Conservation (phyloP, 2,329 filamentous ascomycete species). For the Shiraia bambusicola region DNA sequence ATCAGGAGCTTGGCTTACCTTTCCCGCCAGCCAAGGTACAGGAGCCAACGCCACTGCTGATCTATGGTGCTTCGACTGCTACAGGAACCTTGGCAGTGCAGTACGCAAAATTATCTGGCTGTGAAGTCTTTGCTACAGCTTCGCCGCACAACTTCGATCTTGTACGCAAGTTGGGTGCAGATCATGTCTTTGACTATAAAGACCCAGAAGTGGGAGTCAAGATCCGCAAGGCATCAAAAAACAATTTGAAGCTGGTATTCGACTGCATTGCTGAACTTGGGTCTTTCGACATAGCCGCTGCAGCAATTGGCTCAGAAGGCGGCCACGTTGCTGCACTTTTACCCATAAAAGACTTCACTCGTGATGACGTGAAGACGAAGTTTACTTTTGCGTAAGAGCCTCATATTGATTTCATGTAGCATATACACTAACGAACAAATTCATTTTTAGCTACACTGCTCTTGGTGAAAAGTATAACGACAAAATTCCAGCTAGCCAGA, state of each 20-base stretch:
- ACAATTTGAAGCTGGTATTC: conserved; percentile 49
- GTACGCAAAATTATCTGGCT: conserved; percentile 50
- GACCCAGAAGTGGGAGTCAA: conserved; percentile 47
- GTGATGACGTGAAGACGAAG: conserved; percentile 49
- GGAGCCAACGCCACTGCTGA: conserved; percentile 45
- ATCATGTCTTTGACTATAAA: conserved; percentile 54
- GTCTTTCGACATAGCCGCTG: conserved; percentile 20
- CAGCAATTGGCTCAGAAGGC: conserved; percentile 25
- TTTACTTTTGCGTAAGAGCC: conserved; percentile 40
- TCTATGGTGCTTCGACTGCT: conserved; percentile 56
- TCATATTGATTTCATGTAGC: too few species aligned
- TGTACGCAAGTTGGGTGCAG: conserved; percentile 51
- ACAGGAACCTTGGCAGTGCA: conserved; percentile 55
- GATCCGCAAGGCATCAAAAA: conserved; percentile 50
- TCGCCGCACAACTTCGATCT: conserved; percentile 54
- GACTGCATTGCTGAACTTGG: conserved; percentile 49
- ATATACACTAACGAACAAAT: too few species aligned
- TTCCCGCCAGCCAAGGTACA: conserved; percentile 49
- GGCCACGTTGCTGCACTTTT: conserved; percentile 23
- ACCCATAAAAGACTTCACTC: conserved; percentile 37
- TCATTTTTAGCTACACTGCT: conserved; percentile 34
- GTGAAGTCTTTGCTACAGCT: conserved; percentile 50
- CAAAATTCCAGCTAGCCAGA: conserved; percentile 27
- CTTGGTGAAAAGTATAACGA: conserved; percentile 44
- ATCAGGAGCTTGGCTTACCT: conserved; percentile 47